Evolutionary conservation across 2,329 filamentous ascomycete species (phyloP).

Genomic region (Cladosporium phlei): DNA sequence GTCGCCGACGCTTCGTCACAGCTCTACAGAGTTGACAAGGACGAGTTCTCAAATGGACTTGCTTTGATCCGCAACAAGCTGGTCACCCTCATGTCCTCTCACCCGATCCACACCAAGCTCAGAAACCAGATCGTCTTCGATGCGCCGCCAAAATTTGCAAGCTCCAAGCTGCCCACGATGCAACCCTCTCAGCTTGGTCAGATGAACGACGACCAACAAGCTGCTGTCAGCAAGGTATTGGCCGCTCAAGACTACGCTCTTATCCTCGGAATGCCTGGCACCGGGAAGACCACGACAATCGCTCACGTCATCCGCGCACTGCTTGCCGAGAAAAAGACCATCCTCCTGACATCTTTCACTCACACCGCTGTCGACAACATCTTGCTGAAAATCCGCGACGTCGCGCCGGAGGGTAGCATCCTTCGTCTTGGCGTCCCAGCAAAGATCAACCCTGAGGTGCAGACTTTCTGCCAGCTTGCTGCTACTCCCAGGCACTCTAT

Average conservation of each 20-base stretch:
- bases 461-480: constrained; percentile 76
- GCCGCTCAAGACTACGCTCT: constrained; percentile 90
- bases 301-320: constrained; percentile 92
- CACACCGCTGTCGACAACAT: constrained; percentile 99
- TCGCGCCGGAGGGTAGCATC: constrained; percentile 55
- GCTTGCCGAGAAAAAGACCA: constrained; percentile 82
- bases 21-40: constrained; percentile 86
- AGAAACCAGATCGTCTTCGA: constrained; percentile 77
- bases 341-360: constrained; percentile 90
- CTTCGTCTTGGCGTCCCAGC: constrained; percentile 78
- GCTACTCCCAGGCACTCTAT: constrained; percentile 68
- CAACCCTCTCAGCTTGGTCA: constrained; percentile 30
- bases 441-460: constrained; percentile 84
- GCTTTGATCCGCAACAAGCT: constrained; percentile 90
- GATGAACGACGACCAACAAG: constrained; percentile 82
- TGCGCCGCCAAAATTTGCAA: constrained; percentile 67
- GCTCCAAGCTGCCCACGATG: constrained; percentile 10
- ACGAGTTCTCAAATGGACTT: constrained; percentile 98
- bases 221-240: constrained; percentile 91
- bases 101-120: constrained; percentile 47
- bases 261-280: constrained; percentile 97
- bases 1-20: constrained; percentile 40
- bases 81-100: constrained; percentile 72
- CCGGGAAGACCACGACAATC: constrained; percentile 96
- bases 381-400: constrained; percentile 75